Conservation (phyloP, 345 rosid species). For the Cardamine chenopodiifolia region DNA sequence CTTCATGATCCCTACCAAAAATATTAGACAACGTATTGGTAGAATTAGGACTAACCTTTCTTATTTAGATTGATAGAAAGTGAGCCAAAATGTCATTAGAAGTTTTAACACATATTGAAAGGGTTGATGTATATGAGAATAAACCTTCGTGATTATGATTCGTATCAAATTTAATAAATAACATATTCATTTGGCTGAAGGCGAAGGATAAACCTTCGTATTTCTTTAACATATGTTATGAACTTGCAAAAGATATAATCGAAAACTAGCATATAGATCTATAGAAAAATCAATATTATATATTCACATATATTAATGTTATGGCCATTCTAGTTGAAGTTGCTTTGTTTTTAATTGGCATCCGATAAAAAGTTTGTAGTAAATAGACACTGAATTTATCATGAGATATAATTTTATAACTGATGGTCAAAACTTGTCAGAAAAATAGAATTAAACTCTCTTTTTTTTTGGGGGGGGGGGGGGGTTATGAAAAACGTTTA, state of each 20-base stretch:
- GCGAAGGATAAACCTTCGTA: constrained; percentile 11
- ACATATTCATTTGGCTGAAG: constrained; percentile 7
- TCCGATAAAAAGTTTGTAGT: background rate
- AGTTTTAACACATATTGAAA: constrained; percentile 13
- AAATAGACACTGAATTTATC: background rate
- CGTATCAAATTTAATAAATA: constrained; percentile 12
- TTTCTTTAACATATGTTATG: background rate
- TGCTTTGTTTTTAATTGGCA: background rate
- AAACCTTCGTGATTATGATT: constrained; percentile 38
- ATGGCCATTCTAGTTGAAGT: background rate
- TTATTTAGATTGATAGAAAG: constrained; percentile 15
- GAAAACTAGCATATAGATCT: background rate
- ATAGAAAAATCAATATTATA: background rate
- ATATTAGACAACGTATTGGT: constrained; percentile 4
- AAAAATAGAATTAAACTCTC: background rate
- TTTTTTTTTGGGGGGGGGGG: too few species aligned
- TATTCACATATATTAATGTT: background rate
- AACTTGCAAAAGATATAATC: background rate
- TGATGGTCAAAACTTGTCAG: background rate
- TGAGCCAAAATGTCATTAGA: constrained; percentile 21
- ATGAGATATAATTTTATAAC: background rate
- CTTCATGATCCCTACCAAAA: constrained; percentile 34
- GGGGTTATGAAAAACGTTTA: background rate
- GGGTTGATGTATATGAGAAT: constrained; percentile 25
- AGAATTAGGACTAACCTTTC: constrained; percentile 21